Base-by-base conservation (phyloP, 805 yeast species). In the Candida jianshihensis region DNA sequence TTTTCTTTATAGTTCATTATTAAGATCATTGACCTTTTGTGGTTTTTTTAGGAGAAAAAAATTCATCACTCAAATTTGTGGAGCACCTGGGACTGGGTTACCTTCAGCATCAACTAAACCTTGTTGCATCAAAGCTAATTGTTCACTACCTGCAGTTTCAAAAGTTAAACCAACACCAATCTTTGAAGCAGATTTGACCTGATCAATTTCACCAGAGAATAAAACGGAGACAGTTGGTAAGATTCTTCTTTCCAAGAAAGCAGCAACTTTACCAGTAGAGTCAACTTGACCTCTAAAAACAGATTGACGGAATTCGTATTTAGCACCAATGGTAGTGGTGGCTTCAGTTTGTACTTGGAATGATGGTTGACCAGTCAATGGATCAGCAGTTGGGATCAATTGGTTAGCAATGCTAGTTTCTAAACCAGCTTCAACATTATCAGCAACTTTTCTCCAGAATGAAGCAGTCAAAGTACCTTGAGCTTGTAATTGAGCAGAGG, bases 301-400 rank as follows among this genome's bases (percentile, higher is more conserved):
- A 40, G 94, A 81, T 66, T 87, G 94, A 70, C 97, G 87, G 75
- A 87, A 92, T 70, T 92, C 97, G 66, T 90, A 90, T 68, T 90
- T 92, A 54, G 96, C 95, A 66, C 97, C 98, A 39, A 90, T 60
- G 42, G 96, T 84, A 51, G 98, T 89, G 54, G 75, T 73, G 57
- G 95, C 97, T 58, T 90, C 96, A 41, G 89, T 71, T 30, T 81
- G 78, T 24, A 95, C 85, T 59, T 85, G 87, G 51, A 79, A 75
- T 42, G 90, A 89, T 46, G 84, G 77, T 56, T 90, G 83, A 36
- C 78, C 72, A 53, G 87, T 86, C 71, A 80, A 71, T 62, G 84
- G 70, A 33, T 81, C 77, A 60, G 81, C 84, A 30, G 78, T 74
- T 59, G 88, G 92, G 48, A 68, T 70, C 68, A 83, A 70, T 45